Percentiles rank a stretch among this genome's conserved stretches.
Evolutionary conservation across 1,284 basidiomycete genomes (phyloP).

Genomic region (Austroboletus sp.): DNA sequence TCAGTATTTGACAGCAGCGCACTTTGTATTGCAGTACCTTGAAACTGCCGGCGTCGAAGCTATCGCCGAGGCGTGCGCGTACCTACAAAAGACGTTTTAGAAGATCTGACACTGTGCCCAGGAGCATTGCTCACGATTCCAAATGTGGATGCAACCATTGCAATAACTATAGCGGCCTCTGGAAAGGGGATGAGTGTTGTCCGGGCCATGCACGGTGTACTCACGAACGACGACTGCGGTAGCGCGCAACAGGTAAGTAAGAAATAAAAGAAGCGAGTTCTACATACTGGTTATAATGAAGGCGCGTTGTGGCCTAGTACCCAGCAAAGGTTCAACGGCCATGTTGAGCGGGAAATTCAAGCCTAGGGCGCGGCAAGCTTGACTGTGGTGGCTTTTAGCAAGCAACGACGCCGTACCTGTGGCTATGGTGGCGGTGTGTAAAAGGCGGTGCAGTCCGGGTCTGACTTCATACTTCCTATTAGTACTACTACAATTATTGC

Average conservation of each 20-base stretch:
- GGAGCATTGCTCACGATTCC: conserved; percentile 36
- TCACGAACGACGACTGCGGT: conserved; percentile 42
- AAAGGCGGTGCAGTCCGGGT: not conserved
- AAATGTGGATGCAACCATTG: conserved; percentile 52
- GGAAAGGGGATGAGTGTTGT: conserved; percentile 9
- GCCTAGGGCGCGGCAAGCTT: conserved; percentile 11
- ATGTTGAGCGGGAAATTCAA: conserved; percentile 34
- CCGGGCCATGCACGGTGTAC: conserved; percentile 18
- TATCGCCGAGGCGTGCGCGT: conserved; percentile 39
- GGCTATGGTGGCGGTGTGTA: not conserved
- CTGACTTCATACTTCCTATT: no score
- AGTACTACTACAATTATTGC: no score
- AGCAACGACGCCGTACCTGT: not conserved
- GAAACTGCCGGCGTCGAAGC: conserved; percentile 40
- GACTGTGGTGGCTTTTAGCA: conserved; percentile 7
- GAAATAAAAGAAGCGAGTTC: not conserved
- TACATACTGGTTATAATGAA: conserved; percentile 61
- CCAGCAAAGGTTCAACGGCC: conserved; percentile 60
- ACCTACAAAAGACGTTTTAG: conserved; percentile 39
- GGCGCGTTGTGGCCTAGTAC: conserved; percentile 57
- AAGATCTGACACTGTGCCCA: not conserved
- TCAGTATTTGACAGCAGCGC: conserved; percentile 7
- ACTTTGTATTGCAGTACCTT: conserved; percentile 39
- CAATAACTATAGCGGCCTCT: conserved; percentile 49
- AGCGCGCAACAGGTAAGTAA: not conserved